Evolutionary conservation across 2,329 filamentous ascomycete species (phyloP).

Genomic region (Hypoxylon rubiginosum): DNA sequence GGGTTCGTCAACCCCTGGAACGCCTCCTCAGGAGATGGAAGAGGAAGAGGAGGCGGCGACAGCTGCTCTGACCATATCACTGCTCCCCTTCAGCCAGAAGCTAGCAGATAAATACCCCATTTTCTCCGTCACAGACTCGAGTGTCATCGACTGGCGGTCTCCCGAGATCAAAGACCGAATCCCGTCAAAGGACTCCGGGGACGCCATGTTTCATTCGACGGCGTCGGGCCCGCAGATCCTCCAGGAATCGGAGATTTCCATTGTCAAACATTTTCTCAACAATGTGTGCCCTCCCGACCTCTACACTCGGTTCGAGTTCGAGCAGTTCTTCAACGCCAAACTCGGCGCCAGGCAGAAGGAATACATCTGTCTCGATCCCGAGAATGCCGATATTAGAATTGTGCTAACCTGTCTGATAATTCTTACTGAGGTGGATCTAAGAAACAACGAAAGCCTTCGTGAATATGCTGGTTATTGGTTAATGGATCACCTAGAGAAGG

Average conservation of each 20-base stretch:
- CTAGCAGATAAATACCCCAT: constrained; percentile 50
- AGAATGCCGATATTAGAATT: constrained; percentile 52
- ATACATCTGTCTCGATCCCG: constrained; percentile 51
- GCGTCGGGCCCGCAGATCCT: constrained; percentile 41
- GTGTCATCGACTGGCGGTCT: constrained; percentile 49
- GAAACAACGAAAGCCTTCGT: constrained; percentile 39
- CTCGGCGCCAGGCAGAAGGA: constrained; percentile 48
- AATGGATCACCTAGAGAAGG: constrained; percentile 47
- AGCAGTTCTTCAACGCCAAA: constrained; percentile 52
- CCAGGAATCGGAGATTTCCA: constrained; percentile 50
- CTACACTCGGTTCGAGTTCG: constrained; percentile 52
- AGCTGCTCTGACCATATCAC: constrained; percentile 45
- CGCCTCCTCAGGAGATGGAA: constrained; percentile 20
- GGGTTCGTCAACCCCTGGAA: constrained; percentile 10
- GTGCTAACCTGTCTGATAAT: constrained; percentile 47
- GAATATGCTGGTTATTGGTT: constrained; percentile 49
- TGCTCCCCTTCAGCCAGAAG: constrained; percentile 50
- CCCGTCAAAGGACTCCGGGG: constrained; percentile 39
- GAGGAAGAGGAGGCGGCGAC: constrained; percentile 26
- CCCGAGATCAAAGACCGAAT: constrained; percentile 47
- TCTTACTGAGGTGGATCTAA: constrained; percentile 46
- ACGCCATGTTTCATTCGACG: constrained; percentile 3
- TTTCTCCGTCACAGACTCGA: constrained; percentile 48
- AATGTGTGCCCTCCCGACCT: constrained; percentile 53
- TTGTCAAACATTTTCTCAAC: constrained; percentile 52